Conservation (phyloP, 768 basidiomycete genomes). For the Tylopilus plumbeoviolaceoides region DNA sequence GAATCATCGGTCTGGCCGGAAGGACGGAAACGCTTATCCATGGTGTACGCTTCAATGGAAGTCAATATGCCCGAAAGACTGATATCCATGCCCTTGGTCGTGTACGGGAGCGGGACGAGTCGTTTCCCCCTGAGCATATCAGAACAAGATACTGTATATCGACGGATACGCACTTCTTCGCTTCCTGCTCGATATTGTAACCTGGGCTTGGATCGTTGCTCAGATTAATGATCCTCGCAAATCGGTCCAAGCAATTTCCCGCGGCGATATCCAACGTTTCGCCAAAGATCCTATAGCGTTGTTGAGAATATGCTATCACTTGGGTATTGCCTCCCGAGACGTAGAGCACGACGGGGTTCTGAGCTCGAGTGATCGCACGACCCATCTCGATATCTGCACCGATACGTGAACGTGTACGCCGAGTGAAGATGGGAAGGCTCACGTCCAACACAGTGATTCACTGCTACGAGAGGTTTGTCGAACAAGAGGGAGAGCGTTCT, state of each 20-base stretch:
- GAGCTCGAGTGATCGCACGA: slow-evolving; percentile 87
- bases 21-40: slow-evolving; percentile 78
- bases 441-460: slow-evolving; percentile 99
- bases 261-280: slow-evolving; percentile 99
- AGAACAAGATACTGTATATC: neutral
- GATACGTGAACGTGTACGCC: neutral
- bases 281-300: slow-evolving; percentile 97
- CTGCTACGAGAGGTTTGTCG: slow-evolving; percentile 88
- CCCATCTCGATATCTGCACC: slow-evolving; percentile 96
- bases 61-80: slow-evolving; percentile 93
- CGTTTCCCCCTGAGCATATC: slow-evolving; percentile 64
- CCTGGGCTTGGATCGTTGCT: slow-evolving; percentile 96
- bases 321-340: slow-evolving; percentile 99
- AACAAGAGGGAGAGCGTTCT: slow-evolving; percentile 85
- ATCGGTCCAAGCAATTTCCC: slow-evolving; percentile 96
- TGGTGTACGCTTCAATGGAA: slow-evolving; percentile 81
- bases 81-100: slow-evolving; percentile 98
- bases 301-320: slow-evolving; percentile 97
- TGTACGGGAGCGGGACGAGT: slow-evolving; percentile 81
- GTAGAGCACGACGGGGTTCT: slow-evolving; percentile 94
- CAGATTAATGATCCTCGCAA: slow-evolving; percentile 89
- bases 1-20: slow-evolving; percentile 34
- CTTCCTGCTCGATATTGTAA: slow-evolving; percentile 95
- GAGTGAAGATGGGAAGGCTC: slow-evolving; percentile 27
- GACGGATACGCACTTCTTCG: slow-evolving; percentile 63